phyloP scores from a whole-genome alignment of 257 asterid genomes.

The Fraxinus quadrangulata region DNA sequence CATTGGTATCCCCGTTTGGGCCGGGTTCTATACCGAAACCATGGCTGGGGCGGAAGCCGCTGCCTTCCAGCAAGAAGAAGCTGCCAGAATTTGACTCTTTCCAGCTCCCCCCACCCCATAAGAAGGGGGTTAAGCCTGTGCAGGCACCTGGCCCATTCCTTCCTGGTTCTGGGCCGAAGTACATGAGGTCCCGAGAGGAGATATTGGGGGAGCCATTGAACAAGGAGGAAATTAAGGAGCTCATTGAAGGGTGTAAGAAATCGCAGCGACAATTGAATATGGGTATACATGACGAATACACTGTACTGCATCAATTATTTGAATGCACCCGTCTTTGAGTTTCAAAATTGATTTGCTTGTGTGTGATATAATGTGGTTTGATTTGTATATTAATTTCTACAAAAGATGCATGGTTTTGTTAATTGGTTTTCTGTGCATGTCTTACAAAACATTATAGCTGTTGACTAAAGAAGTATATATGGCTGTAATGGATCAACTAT shows the following conservation, averaged over 20 bases:
- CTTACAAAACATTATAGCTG: slow-evolving; percentile 8
- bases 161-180: slow-evolving; percentile 80
- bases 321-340: slow-evolving; percentile 6
- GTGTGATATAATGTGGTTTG: slow-evolving; percentile 11
- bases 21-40: slow-evolving; percentile 79
- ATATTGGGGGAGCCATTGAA: slow-evolving; percentile 78
- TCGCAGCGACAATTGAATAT: slow-evolving; percentile 72
- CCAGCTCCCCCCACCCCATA: slow-evolving; percentile 73
- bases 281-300: slow-evolving; percentile 39
- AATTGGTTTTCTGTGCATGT: slow-evolving; percentile 15
- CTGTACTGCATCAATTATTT: neutral
- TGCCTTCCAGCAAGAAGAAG: slow-evolving; percentile 76
- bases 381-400: neutral
- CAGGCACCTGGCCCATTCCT: slow-evolving; percentile 95
- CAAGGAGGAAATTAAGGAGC: slow-evolving; percentile 64
- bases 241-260: slow-evolving; percentile 53
- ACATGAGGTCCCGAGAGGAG: slow-evolving; percentile 68
- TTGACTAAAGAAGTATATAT: slow-evolving; percentile 1
- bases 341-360: neutral
- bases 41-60: slow-evolving; percentile 83
- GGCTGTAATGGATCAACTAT: neutral
- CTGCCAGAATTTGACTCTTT: slow-evolving; percentile 88
- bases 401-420: neutral
- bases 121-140: slow-evolving; percentile 93
- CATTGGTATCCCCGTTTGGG: slow-evolving; percentile 83